These are phyloP conservation scores for Paraconiothyrium brasiliense DNA, from an alignment of 2,329 filamentous ascomycete genomes.

Conservation along the genomic window DNA sequence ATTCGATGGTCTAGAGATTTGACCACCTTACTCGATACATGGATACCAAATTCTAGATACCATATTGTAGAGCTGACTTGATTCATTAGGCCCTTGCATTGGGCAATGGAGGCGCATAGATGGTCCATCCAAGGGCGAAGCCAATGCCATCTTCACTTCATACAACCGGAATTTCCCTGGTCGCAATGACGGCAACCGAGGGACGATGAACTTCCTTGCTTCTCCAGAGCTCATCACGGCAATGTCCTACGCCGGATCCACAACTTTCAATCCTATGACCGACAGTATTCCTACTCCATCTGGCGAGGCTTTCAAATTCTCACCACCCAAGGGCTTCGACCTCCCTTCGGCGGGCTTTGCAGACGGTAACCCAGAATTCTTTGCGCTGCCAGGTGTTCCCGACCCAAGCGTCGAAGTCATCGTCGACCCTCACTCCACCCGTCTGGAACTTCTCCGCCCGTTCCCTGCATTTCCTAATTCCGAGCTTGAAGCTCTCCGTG, in stretches of 20 bases:
- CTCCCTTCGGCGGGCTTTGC: slow-evolving; percentile 80
- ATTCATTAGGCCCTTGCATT: slow-evolving; percentile 72
- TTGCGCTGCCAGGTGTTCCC: slow-evolving; percentile 75
- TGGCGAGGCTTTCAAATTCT: slow-evolving; percentile 85
- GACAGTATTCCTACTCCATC: slow-evolving; percentile 83
- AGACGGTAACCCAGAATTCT: slow-evolving; percentile 76
- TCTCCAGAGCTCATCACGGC: slow-evolving; percentile 97
- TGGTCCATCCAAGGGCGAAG: slow-evolving; percentile 81
- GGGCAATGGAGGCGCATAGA: slow-evolving; percentile 91
- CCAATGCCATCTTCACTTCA: slow-evolving; percentile 94
- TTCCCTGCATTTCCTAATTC: slow-evolving; percentile 82
- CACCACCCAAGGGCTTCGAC: slow-evolving; percentile 71
- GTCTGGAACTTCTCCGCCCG: slow-evolving; percentile 89
- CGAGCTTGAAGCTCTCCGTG: slow-evolving; percentile 80
- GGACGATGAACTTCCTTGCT: slow-evolving; percentile 98
- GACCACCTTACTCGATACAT: no score
- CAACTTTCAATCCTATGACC: slow-evolving; percentile 95
- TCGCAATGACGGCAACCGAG: slow-evolving; percentile 94
- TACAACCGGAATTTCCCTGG: slow-evolving; percentile 99
- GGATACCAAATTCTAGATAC: no score
- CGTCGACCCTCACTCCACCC: slow-evolving; percentile 86
- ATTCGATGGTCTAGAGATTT: no score
- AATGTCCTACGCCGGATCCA: slow-evolving; percentile 90
- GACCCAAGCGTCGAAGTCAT: slow-evolving; percentile 76
- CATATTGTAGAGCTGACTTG: not conserved